Evolutionary conservation across 1,139 yeast genomes (phyloP), one percentile per base, ranked within the genome.

Genomic region (Kodamaea suecica): DNA sequence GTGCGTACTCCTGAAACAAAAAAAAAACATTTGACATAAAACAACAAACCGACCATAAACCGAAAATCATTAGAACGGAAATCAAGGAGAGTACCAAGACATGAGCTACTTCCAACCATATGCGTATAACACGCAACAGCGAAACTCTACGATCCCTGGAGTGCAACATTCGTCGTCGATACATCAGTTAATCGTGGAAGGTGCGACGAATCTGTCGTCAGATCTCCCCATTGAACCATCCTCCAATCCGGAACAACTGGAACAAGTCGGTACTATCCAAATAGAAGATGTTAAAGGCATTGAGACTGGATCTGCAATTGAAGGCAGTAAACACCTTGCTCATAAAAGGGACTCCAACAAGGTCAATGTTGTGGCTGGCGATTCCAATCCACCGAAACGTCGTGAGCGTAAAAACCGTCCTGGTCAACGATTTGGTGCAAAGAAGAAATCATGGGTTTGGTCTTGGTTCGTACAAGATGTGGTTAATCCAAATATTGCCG

Each of bases 361-460:
- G n/a, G n/a, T n/a, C n/a, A n/a, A n/a, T n/a, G n/a, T n/a, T n/a
- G n/a, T n/a, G n/a, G n/a, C n/a, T n/a, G n/a, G n/a, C n/a, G n/a
- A n/a, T n/a, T n/a, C n/a, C n/a, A 19, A 6, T 19, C 9, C 21
- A 19, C 21, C 6, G 6, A 19, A 19, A 19, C 21, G 21, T 9
- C 21, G 49, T 35, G 61, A 53, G 31, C 57, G 71, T 13, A 57
- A 54, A 35, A 55, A 43, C 47, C 48, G 65, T 35, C 60, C 66
- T 29, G 57, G 47, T 41, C 48, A 30, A 44, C 70, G 64, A 43
- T 74, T 73, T 42, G 81, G 81, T 10, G 80, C 80, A 11, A 74
- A 73, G 45, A 75, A 75, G 61, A 70, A 69, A 47, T 73, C 77
- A 24, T 76, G 81, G 81, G 80, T 76, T 4, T 76, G 82, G 82